Evolutionary conservation across 345 rosid genomes (phyloP).

Genomic region (Combretum micranthum): DNA sequence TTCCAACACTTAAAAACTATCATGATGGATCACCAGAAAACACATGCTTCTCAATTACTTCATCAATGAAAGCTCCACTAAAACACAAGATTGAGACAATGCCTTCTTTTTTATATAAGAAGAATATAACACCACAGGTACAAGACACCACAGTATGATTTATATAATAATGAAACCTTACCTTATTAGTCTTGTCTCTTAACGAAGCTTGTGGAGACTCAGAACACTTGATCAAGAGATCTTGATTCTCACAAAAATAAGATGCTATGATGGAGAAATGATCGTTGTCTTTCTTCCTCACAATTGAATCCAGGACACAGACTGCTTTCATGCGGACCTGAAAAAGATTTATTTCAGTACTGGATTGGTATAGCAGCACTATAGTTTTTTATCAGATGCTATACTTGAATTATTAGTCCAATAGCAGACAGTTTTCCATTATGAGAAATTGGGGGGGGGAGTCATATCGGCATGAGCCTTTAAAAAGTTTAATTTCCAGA

Average conservation of each 20-base stretch:
- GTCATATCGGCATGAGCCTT: too few species aligned
- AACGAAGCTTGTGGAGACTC: slow-evolving; percentile 91
- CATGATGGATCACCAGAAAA: too few species aligned
- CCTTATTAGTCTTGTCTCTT: slow-evolving; percentile 85
- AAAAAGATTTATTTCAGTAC: slow-evolving; percentile 11
- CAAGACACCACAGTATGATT: not conserved
- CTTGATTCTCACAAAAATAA: slow-evolving; percentile 67
- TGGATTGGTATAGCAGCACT: not conserved
- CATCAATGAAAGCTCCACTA: too few species aligned
- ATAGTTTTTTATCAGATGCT: not conserved
- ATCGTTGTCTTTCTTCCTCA: slow-evolving; percentile 76
- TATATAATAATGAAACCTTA: slow-evolving; percentile 10
- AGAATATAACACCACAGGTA: too few species aligned
- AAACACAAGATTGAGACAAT: too few species aligned
- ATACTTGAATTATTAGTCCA: not conserved
- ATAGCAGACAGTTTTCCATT: too few species aligned
- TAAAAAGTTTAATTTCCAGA: too few species aligned
- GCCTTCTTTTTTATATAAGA: too few species aligned
- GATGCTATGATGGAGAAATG: slow-evolving; percentile 53
- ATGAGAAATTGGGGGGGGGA: too few species aligned
- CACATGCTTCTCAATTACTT: too few species aligned
- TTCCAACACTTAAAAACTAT: too few species aligned
- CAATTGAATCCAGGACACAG: slow-evolving; percentile 82
- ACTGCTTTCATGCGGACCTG: slow-evolving; percentile 92
- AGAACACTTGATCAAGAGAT: slow-evolving; percentile 54